A percentile compares a stretch with the other conserved stretches of the same genome.
phyloP scores from a whole-genome alignment of 148 eudicot species.

The Vaccinium vitisidaea region DNA sequence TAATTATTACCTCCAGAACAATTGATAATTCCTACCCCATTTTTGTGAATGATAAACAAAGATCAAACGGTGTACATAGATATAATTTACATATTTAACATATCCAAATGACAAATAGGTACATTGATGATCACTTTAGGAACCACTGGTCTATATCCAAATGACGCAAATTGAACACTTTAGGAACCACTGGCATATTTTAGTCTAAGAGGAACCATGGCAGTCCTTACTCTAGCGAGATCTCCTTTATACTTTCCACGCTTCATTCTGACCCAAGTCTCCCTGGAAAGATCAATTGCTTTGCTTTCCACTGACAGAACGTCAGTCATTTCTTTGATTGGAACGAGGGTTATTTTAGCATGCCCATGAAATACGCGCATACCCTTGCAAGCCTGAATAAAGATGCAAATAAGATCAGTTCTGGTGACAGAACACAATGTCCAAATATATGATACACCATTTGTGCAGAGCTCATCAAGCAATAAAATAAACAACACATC shows the following conservation, averaged over 20 bases:
- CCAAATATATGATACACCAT: not conserved
- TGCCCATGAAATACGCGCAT: constrained; percentile 63
- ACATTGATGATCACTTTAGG: not conserved
- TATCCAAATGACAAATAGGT: not conserved
- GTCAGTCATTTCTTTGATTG: constrained; percentile 97
- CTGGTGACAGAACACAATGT: not conserved
- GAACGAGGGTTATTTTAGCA: constrained; percentile 69
- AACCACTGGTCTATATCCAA: no score
- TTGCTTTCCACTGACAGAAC: constrained; percentile 96
- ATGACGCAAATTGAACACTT: not conserved
- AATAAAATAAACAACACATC: constrained; percentile 6
- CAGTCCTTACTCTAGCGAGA: constrained; percentile 76
- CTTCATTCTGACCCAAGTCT: constrained; percentile 95
- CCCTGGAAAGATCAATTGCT: constrained; percentile 76
- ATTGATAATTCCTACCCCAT: not conserved
- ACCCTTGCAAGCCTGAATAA: constrained; percentile 82
- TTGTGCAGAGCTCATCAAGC: not conserved
- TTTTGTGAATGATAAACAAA: not conserved
- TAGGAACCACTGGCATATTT: not conserved
- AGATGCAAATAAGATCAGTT: constrained; percentile 11
- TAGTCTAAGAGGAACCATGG: not conserved
- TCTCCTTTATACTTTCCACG: constrained; percentile 88
- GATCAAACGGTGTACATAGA: not conserved
- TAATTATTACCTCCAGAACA: not conserved
- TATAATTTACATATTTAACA: not conserved